A percentile compares a stretch with the other conserved stretches of the same genome.
phyloP scores from a whole-genome alignment of 768 basidiomycete species.

The Psilocybe cyanescens region DNA sequence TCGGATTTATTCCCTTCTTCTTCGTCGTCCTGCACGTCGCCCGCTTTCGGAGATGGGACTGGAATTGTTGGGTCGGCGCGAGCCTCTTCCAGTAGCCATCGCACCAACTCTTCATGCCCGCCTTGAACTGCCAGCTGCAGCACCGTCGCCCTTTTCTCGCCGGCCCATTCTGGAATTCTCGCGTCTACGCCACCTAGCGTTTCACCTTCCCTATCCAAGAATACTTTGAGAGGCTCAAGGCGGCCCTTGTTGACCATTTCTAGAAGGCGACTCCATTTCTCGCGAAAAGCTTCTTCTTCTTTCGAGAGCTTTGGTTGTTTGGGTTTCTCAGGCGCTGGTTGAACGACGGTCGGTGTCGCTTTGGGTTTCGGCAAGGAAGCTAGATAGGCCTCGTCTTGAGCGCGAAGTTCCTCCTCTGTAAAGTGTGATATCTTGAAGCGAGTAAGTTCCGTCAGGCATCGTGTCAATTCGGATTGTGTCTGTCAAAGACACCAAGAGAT shows the following conservation, averaged over 20 bases:
- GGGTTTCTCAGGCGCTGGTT: slow-evolving; percentile 45
- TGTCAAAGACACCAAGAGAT: slow-evolving; percentile 30
- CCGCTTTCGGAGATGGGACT: slow-evolving; percentile 41
- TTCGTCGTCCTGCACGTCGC: slow-evolving; percentile 35
- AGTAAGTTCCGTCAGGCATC: slow-evolving; percentile 87
- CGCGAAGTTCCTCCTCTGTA: slow-evolving; percentile 81
- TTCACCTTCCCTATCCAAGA: slow-evolving; percentile 76
- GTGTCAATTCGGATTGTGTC: slow-evolving; percentile 89
- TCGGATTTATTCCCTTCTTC: slow-evolving; percentile 17
- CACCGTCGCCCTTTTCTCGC: slow-evolving; percentile 62
- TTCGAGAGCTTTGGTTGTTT: slow-evolving; percentile 67
- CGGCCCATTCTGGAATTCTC: slow-evolving; percentile 72
- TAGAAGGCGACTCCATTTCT: slow-evolving; percentile 82
- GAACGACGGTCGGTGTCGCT: slow-evolving; percentile 41
- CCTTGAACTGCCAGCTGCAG: slow-evolving; percentile 76
- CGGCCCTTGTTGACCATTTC: slow-evolving; percentile 92
- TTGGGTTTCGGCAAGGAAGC: slow-evolving; percentile 88
- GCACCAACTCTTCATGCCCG: slow-evolving; percentile 76
- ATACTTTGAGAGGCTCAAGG: slow-evolving; percentile 76
- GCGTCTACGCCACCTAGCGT: slow-evolving; percentile 63
- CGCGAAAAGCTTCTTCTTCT: slow-evolving; percentile 79
- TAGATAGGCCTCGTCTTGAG: slow-evolving; percentile 88
- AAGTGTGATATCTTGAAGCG: slow-evolving; percentile 85
- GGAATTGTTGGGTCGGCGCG: slow-evolving; percentile 81
- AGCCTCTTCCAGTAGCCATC: slow-evolving; percentile 78